Conservation (phyloP, 352 stramenopile genomes). For the Phytophthora hibernalis region DNA sequence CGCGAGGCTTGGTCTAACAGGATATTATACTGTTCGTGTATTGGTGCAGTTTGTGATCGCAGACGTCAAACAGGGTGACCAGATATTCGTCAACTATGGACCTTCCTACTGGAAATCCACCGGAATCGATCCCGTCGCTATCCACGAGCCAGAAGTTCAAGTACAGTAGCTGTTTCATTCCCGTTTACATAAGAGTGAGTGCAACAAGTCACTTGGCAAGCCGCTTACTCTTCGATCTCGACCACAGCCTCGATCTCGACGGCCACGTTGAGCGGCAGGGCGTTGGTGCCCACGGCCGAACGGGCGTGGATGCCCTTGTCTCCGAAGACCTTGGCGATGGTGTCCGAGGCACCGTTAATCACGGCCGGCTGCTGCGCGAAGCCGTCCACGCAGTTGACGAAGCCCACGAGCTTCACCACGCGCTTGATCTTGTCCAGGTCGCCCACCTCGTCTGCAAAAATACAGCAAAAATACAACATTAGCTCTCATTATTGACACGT, state of each 20-base stretch:
- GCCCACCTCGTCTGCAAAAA: slow-evolving; percentile 74
- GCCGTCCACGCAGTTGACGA: slow-evolving; percentile 95
- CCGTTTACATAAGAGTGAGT: slow-evolving; percentile 30
- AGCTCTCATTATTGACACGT: not conserved
- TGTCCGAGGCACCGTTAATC: slow-evolving; percentile 96
- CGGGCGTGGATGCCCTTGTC: slow-evolving; percentile 92
- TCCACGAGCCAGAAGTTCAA: slow-evolving; percentile 30
- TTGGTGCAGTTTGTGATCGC: slow-evolving; percentile 60
- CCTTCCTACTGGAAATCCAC: slow-evolving; percentile 75
- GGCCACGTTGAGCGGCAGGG: slow-evolving; percentile 95
- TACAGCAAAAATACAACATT: slow-evolving; percentile 6
- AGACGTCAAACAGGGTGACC: slow-evolving; percentile 50
- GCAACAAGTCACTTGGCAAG: slow-evolving; percentile 9
- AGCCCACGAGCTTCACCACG: slow-evolving; percentile 96
- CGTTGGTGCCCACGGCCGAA: slow-evolving; percentile 97
- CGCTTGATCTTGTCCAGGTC: slow-evolving; percentile 95
- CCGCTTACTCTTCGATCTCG: slow-evolving; percentile 88
- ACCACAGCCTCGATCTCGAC: slow-evolving; percentile 98
- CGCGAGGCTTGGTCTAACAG: not conserved
- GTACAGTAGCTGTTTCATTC: slow-evolving; percentile 30
- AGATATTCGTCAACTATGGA: slow-evolving; percentile 84
- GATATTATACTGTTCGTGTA: slow-evolving; percentile 6
- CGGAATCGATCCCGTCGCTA: slow-evolving; percentile 53
- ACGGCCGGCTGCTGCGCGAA: slow-evolving; percentile 93
- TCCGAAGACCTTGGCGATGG: slow-evolving; percentile 92